phyloP scores from a whole-genome alignment of 1,139 yeast genomes.

The Diutina mesorugosa region DNA sequence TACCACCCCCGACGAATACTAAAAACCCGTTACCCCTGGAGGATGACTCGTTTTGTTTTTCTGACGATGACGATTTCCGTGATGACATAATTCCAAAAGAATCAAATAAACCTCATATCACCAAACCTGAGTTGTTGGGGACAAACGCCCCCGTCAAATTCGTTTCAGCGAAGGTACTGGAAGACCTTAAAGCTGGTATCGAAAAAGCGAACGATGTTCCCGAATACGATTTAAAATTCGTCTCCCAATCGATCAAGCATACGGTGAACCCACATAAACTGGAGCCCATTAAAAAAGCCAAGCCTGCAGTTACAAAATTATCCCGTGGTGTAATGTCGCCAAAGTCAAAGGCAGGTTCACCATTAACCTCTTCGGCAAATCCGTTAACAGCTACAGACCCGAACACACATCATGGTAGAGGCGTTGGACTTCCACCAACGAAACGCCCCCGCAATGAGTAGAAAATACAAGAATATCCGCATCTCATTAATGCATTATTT shows the following conservation, averaged over 20 bases:
- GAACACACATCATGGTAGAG: background rate
- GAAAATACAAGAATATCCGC: background rate
- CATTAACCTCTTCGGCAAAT: background rate
- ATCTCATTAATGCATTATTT: background rate
- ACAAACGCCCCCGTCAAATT: background rate
- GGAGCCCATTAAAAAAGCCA: background rate
- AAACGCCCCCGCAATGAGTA: background rate
- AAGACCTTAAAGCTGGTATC: background rate
- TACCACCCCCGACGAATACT: background rate
- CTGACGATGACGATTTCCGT: background rate
- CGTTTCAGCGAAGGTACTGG: constrained; percentile 1
- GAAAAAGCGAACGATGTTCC: background rate
- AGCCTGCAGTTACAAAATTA: background rate
- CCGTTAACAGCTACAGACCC: background rate
- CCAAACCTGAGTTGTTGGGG: background rate
- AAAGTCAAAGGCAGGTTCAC: background rate
- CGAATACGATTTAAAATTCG: background rate
- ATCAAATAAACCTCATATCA: background rate
- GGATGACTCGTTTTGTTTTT: constrained; percentile 1
- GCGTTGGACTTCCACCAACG: background rate
- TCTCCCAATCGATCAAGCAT: background rate
- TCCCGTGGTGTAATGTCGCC: background rate
- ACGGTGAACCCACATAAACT: background rate
- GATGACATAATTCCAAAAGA: background rate
- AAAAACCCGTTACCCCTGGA: background rate